Conservation (phyloP, 768 basidiomycete species). For the Rhizopogon vinicolor region DNA sequence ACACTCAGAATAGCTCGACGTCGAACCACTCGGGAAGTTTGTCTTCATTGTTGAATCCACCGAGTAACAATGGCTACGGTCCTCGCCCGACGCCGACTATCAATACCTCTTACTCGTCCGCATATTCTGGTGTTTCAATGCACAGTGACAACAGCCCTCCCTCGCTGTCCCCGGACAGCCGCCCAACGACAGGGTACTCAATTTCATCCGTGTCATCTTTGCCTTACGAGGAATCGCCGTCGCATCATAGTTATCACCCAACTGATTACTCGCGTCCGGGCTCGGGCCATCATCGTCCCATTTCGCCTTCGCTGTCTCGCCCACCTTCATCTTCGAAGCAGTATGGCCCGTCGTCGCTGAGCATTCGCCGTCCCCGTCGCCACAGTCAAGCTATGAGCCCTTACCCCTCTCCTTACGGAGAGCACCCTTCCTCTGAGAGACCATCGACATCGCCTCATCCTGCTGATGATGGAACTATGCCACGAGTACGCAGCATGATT, state of each 20-base stretch:
- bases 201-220: slow-evolving; percentile 78
- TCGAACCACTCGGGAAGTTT: slow-evolving; percentile 69
- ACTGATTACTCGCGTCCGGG: slow-evolving; percentile 66
- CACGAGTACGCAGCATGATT: slow-evolving; percentile 81
- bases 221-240: slow-evolving; percentile 57
- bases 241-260: slow-evolving; percentile 33
- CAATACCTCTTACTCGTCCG: slow-evolving; percentile 62
- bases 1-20: slow-evolving; percentile 44
- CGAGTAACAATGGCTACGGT: slow-evolving; percentile 32
- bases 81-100: slow-evolving; percentile 64
- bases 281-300: slow-evolving; percentile 64
- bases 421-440: slow-evolving; percentile 48
- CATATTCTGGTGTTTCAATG: slow-evolving; percentile 69
- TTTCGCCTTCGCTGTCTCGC: slow-evolving; percentile 62
- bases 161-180: slow-evolving; percentile 74
- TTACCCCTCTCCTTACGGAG: slow-evolving; percentile 80
- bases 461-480: slow-evolving; percentile 48
- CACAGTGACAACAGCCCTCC: slow-evolving; percentile 67
- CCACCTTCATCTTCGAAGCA: slow-evolving; percentile 65
- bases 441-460: slow-evolving; percentile 73
- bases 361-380: slow-evolving; percentile 68
- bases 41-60: slow-evolving; percentile 76
- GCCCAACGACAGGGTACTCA: slow-evolving; percentile 83
- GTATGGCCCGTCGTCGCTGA: slow-evolving; percentile 48
- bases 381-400: slow-evolving; percentile 88